Percentiles rank a stretch among this genome's conserved stretches.
Conservation (phyloP, 2,329 filamentous ascomycete genomes). For the Nigrospora oryzae region DNA sequence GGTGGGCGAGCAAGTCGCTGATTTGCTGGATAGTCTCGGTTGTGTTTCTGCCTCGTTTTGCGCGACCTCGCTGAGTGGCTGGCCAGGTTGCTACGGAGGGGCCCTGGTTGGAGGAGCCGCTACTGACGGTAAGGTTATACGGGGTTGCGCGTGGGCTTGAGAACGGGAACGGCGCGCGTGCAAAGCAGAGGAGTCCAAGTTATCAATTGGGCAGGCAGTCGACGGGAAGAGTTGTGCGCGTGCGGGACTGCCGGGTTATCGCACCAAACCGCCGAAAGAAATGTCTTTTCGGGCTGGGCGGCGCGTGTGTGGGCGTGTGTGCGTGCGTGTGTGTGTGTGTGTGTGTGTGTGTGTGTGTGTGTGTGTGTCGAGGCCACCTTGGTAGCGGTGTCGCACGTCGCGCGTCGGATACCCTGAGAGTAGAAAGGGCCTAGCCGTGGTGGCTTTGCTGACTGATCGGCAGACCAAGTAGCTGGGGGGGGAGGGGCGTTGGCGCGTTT, state of each 20-base stretch:
- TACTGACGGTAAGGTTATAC: slow-evolving; percentile 5
- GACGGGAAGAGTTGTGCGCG: neutral
- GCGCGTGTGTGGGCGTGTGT: neutral
- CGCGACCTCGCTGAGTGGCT: slow-evolving; percentile 23
- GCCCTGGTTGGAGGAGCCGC: slow-evolving; percentile 4
- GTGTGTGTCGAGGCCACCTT: no score
- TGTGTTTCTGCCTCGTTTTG: slow-evolving; percentile 16
- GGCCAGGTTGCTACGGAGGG: slow-evolving; percentile 12
- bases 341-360: neutral
- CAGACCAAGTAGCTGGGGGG: neutral
- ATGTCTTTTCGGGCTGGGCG: neutral
- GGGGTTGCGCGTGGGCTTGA: neutral
- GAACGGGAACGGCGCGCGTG: neutral
- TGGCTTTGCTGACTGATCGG: no score
- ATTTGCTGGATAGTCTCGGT: slow-evolving; percentile 34
- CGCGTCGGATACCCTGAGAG: no score
- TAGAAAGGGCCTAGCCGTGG: no score
- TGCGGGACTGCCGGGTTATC: neutral
- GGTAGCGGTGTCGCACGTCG: no score
- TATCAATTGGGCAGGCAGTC: neutral
- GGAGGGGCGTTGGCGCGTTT: neutral
- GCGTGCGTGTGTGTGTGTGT: neutral
- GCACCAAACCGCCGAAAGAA: no score
- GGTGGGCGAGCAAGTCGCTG: slow-evolving; percentile 35
- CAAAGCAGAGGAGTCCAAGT: neutral